Evolutionary conservation across 1,284 basidiomycete genomes (phyloP), one percentile per base, ranked within the genome.

Genomic region (Earliella scabrosa): DNA sequence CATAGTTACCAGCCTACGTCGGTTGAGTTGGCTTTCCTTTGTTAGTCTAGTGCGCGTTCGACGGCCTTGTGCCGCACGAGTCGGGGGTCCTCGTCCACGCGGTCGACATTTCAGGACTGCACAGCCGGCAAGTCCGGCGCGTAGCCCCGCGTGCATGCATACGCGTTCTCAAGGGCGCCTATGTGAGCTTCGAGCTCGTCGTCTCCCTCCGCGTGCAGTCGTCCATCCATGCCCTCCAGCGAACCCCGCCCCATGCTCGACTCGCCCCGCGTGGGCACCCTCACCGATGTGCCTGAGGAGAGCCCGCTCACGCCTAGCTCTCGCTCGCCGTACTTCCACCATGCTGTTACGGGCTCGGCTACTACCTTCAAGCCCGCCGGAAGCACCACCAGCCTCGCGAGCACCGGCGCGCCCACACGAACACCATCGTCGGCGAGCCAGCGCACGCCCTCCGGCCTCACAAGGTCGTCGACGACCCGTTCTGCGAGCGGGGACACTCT

Each of bases 281-380:
- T 79, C 61, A 73, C 66, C 58, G 77, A 78, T 61, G 77, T 79
- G 11, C 77, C 77, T 21, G 77, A 79, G 54, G 77, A 77, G 53
- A 67, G 65, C 36, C 60, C 67, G 1, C 63, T 67, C 54, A 68
- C 69, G 21, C 66, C 72, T 39, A 56, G 50, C 55, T 52, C 61
- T 32, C 64, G 63, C 52, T 71, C 68, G 21, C 73, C 71, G 9
- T 74, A 73, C 62, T 66, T 66, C 46, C 66, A 70, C 60, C 66
- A 66, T 20, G 53, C 70, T 18, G 57, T 67, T 39, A 64, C 71
- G 4, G 60, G 64, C 43, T 71, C 71, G 31, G 65, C 71, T 4
- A 72, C 71, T 38, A 68, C 68, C 23, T 68, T 68, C 65, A 63
- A 67, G 63, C 59, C 56, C 44, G 60, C 45, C 45, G 59, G 61